A percentile compares a stretch with the other conserved stretches of the same genome.
These are phyloP conservation scores for Fomitopsis betulina DNA, from an alignment of 1,284 basidiomycete species.

Conservation along the genomic window DNA sequence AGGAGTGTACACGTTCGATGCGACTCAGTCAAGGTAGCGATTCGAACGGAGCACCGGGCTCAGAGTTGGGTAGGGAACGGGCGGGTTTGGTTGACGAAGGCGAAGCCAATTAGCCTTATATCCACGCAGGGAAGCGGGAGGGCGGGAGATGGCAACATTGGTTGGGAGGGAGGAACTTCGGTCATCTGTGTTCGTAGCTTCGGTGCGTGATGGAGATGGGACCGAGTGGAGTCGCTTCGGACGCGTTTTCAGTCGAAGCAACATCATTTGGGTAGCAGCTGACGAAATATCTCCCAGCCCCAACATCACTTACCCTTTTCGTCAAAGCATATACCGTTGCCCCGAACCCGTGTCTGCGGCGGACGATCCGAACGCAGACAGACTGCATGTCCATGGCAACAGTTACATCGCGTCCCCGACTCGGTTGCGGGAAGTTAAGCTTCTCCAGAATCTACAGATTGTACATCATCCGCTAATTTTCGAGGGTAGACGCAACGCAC, in stretches of 20 bases:
- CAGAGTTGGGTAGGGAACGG: neutral
- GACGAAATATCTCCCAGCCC: neutral
- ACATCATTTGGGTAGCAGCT: neutral
- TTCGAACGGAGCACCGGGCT: conserved; percentile 2
- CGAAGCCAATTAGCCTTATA: neutral
- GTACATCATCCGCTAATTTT: neutral
- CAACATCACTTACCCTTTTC: neutral
- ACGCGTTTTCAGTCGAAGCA: neutral
- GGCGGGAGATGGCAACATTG: neutral
- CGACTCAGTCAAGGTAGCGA: neutral
- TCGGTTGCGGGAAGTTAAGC: neutral
- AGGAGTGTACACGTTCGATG: neutral
- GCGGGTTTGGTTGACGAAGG: neutral
- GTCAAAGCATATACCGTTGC: neutral
- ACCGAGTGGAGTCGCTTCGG: neutral
- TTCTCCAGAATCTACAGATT: neutral
- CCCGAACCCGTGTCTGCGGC: neutral
- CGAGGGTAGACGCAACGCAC: neutral
- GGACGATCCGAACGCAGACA: neutral
- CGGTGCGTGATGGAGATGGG: neutral
- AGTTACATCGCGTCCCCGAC: neutral
- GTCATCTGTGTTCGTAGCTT: neutral
- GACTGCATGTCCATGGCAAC: neutral
- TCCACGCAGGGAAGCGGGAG: neutral
- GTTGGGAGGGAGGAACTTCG: neutral